Percentiles rank a stretch among this genome's conserved stretches.
Evolutionary conservation across 2,329 filamentous ascomycete species (phyloP).

Genomic region (Microdochium bolleyi): DNA sequence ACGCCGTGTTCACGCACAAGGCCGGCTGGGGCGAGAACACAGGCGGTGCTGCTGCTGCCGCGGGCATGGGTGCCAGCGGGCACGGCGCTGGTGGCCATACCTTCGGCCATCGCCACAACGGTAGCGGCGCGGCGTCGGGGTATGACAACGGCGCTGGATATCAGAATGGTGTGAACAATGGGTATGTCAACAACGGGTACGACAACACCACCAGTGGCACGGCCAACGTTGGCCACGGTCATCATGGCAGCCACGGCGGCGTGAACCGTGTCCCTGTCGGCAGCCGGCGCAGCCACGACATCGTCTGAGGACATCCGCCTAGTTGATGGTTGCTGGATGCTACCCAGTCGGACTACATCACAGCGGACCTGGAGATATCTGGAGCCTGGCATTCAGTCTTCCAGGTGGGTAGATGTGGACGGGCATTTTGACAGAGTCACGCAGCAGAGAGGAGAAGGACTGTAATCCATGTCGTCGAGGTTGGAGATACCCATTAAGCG

Average conservation of each 20-base stretch:
- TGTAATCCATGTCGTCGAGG: no score
- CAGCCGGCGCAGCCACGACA: neutral
- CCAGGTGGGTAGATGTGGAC: no score
- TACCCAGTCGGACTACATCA: neutral
- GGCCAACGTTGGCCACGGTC: neutral
- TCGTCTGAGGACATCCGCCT: neutral
- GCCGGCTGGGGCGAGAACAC: conserved; percentile 49
- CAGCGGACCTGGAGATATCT: no score
- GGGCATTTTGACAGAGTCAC: no score
- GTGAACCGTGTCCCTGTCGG: neutral
- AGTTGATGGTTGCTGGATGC: neutral
- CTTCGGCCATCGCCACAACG: no score
- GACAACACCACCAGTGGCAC: neutral
- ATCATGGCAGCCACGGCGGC: neutral
- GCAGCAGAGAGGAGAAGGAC: no score
- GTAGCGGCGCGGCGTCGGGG: conserved; percentile 12
- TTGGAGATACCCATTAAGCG: no score
- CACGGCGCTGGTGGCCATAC: no score
- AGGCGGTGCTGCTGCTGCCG: conserved; percentile 12
- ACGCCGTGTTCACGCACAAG: conserved; percentile 49
- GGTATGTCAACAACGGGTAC: conserved; percentile 4
- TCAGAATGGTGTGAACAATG: no score
- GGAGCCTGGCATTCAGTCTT: no score
- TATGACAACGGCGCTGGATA: no score
- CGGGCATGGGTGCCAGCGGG: no score